phyloP scores from a whole-genome alignment of 2,329 filamentous ascomycete genomes.

The Pseudomassariella vexata region DNA sequence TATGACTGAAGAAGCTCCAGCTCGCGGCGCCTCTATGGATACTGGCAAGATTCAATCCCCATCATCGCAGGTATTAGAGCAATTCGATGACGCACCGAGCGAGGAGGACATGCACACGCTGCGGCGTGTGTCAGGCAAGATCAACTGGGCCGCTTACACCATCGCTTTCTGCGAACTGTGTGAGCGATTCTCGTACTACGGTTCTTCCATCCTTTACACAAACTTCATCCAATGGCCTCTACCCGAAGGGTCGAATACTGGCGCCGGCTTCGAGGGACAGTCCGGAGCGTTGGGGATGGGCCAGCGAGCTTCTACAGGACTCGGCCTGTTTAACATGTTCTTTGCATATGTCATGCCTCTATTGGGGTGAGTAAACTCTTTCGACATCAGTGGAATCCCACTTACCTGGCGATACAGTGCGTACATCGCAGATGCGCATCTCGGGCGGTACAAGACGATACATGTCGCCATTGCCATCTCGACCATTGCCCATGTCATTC shows the following conservation, averaged over 20 bases:
- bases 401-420: too few species aligned
- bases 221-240: slow-evolving; percentile 52
- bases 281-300: slow-evolving; percentile 48
- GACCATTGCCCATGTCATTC: slow-evolving; percentile 57
- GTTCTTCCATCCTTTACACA: slow-evolving; percentile 41
- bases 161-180: slow-evolving; percentile 45
- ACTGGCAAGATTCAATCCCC: too few species aligned
- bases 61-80: too few species aligned
- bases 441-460: slow-evolving; percentile 64
- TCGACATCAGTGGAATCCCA: too few species aligned
- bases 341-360: slow-evolving; percentile 43
- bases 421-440: slow-evolving; percentile 57
- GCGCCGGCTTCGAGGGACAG: slow-evolving; percentile 31
- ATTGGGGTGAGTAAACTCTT: too few species aligned
- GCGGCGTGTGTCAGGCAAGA: slow-evolving; percentile 36
- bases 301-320: slow-evolving; percentile 38
- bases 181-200: slow-evolving; percentile 49
- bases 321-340: slow-evolving; percentile 40
- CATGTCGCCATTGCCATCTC: slow-evolving; percentile 48
- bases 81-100: too few species aligned
- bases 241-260: slow-evolving; percentile 31
- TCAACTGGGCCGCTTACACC: slow-evolving; percentile 38
- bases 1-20: too few species aligned
- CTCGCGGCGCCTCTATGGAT: too few species aligned
- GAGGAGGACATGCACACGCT: slow-evolving; percentile 38